These are phyloP conservation scores for Diaporthe sp. DNA, from an alignment of 2,329 filamentous ascomycete genomes.

Conservation along the genomic window DNA sequence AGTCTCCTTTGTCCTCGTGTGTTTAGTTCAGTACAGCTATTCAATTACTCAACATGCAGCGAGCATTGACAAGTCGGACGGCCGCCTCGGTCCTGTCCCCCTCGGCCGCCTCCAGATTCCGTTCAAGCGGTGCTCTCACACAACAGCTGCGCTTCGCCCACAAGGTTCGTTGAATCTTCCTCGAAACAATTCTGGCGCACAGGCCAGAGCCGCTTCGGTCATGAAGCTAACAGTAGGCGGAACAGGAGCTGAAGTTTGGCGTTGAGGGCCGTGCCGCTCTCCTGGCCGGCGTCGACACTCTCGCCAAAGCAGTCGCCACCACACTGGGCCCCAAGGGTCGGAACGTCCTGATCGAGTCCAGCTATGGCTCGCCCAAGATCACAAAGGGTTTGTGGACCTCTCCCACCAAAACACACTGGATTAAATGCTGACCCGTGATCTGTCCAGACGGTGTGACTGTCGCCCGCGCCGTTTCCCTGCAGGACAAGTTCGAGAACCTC, in stretches of 20 bases:
- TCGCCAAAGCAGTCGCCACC: slow-evolving; percentile 95
- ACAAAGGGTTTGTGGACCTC: slow-evolving; percentile 84
- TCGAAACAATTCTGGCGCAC: background rate
- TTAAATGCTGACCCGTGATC: slow-evolving; percentile 31
- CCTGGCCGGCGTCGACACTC: slow-evolving; percentile 93
- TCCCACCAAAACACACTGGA: background rate
- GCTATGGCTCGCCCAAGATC: slow-evolving; percentile 99
- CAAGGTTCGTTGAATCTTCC: slow-evolving; percentile 75
- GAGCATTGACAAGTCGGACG: slow-evolving; percentile 85
- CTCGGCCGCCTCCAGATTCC: slow-evolving; percentile 72
- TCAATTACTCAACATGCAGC: slow-evolving; percentile 81
- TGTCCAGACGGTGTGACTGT: slow-evolving; percentile 85
- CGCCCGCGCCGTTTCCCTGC: slow-evolving; percentile 87
- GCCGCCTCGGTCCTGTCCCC: slow-evolving; percentile 85
- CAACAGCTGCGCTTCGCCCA: slow-evolving; percentile 97
- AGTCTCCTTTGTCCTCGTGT: slow-evolving; percentile 42
- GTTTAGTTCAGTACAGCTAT: slow-evolving; percentile 46
- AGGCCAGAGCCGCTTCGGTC: slow-evolving; percentile 9
- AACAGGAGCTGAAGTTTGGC: slow-evolving; percentile 96
- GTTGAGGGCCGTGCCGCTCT: slow-evolving; percentile 92
- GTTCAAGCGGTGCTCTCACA: slow-evolving; percentile 74
- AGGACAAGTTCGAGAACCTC: slow-evolving; percentile 99
- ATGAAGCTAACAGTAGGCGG: slow-evolving; percentile 46
- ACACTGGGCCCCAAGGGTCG: slow-evolving; percentile 98
- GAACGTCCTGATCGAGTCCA: slow-evolving; percentile 98